These are phyloP conservation scores for Nicotiana rustica DNA, from an alignment of 305 asterid genomes.

Conservation along the genomic window DNA sequence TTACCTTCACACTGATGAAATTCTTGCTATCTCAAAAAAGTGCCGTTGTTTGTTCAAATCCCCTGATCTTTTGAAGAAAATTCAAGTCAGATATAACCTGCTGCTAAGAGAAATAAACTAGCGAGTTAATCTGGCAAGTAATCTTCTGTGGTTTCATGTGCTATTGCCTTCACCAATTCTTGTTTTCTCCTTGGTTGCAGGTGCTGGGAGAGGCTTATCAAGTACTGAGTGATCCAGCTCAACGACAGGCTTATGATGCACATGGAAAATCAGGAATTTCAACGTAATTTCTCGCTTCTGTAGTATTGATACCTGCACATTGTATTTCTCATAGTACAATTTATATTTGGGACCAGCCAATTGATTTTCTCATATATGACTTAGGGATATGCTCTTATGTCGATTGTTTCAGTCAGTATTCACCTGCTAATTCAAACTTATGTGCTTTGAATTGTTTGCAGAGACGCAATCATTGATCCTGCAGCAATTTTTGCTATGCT, in stretches of 20 bases:
- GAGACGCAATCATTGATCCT: constrained; percentile 97
- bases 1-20: background rate
- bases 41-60: background rate
- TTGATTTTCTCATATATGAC: background rate
- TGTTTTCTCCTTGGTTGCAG: constrained; percentile 51
- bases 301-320: background rate
- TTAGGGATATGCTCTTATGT: background rate
- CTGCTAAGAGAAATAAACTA: background rate
- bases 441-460: constrained; percentile 48
- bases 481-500: constrained; percentile 99
- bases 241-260: constrained; percentile 90
- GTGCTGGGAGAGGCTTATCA: constrained; percentile 99
- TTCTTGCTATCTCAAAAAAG: background rate
- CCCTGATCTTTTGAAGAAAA: background rate
- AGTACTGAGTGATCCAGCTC: constrained; percentile 92
- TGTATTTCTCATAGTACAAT: constrained; percentile 33
- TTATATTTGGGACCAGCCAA: constrained; percentile 4
- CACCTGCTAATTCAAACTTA: constrained; percentile 26
- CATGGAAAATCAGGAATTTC: constrained; percentile 96
- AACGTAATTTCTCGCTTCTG: constrained; percentile 55
- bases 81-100: background rate
- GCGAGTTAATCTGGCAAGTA: background rate
- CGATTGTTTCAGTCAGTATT: background rate
- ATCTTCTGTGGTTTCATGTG: constrained; percentile 25
- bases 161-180: constrained; percentile 40